These are phyloP conservation scores for Inga leiocalycina DNA, from an alignment of 306 rosid genomes.

Conservation along the genomic window DNA sequence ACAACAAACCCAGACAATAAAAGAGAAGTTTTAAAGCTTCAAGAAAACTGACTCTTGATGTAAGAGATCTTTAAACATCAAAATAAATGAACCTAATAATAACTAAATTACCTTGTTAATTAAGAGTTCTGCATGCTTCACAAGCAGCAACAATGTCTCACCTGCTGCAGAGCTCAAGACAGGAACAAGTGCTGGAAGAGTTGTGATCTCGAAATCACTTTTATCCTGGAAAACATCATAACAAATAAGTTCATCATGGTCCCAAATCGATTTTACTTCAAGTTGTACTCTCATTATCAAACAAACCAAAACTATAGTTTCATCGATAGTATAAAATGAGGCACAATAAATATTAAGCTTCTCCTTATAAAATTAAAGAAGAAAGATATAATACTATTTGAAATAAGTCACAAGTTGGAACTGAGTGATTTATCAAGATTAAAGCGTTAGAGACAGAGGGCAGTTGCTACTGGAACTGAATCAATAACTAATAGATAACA, in stretches of 20 bases:
- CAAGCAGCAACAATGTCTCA: slow-evolving; percentile 83
- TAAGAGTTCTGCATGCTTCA: slow-evolving; percentile 88
- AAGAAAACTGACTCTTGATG: slow-evolving; percentile 6
- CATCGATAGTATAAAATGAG: neutral
- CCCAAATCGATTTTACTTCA: neutral
- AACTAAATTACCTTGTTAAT: slow-evolving; percentile 73
- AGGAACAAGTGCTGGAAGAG: slow-evolving; percentile 95
- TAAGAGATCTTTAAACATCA: slow-evolving; percentile 13
- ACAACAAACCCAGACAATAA: neutral
- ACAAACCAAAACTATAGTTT: neutral
- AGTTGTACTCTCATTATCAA: neutral
- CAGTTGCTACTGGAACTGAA: neutral
- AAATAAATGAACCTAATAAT: slow-evolving; percentile 25
- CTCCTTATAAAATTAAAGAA: too few species aligned
- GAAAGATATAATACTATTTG: too few species aligned
- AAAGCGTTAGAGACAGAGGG: neutral
- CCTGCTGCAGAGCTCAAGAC: slow-evolving; percentile 85
- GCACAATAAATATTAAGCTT: neutral
- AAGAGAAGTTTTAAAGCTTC: neutral
- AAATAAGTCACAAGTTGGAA: too few species aligned
- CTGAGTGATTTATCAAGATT: too few species aligned
- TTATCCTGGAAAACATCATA: slow-evolving; percentile 63
- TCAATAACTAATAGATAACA: neutral
- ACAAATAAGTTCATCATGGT: slow-evolving; percentile 16
- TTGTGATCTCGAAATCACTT: slow-evolving; percentile 89